phyloP scores from a whole-genome alignment of 148 eudicot species.

The Agrostemma githago region DNA sequence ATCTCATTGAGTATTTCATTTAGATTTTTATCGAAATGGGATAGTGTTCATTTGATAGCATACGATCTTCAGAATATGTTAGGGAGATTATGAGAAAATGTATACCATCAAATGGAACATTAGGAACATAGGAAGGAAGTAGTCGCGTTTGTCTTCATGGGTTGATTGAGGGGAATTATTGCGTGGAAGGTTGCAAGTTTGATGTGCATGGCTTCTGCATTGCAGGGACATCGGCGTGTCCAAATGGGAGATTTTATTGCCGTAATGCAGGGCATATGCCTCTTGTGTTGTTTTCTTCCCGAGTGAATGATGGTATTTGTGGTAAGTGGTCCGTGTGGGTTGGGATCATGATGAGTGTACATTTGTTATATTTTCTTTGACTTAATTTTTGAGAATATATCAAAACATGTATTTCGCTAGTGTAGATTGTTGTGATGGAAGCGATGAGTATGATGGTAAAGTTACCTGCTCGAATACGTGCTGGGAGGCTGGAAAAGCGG shows the following conservation, averaged over 20 bases:
- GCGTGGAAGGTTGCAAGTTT: background rate
- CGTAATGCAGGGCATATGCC: constrained; percentile 82
- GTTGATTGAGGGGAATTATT: background rate
- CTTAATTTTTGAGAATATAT: constrained; percentile 17
- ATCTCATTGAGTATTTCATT: background rate
- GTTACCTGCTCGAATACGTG: constrained; percentile 81
- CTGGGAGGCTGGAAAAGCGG: constrained; percentile 98
- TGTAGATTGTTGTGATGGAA: constrained; percentile 97
- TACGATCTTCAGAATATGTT: too few relatives aligned
- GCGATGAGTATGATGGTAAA: constrained; percentile 89
- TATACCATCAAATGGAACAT: too few relatives aligned
- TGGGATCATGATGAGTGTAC: background rate
- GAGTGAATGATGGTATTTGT: constrained; percentile 95
- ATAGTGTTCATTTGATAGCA: too few relatives aligned
- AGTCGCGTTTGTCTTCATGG: background rate
- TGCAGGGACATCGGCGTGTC: constrained; percentile 99
- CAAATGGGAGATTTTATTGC: constrained; percentile 75
- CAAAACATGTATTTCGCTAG: constrained; percentile 16
- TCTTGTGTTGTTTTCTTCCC: constrained; percentile 58
- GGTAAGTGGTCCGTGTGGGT: constrained; percentile 44
- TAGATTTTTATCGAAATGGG: background rate
- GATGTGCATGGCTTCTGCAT: constrained; percentile 20
- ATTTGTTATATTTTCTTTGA: constrained; percentile 13
- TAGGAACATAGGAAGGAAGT: background rate
- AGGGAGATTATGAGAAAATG: too few relatives aligned